These are phyloP conservation scores for Lecanoromycetidae sp. DNA, from an alignment of 2,329 filamentous ascomycete genomes.

Conservation along the genomic window DNA sequence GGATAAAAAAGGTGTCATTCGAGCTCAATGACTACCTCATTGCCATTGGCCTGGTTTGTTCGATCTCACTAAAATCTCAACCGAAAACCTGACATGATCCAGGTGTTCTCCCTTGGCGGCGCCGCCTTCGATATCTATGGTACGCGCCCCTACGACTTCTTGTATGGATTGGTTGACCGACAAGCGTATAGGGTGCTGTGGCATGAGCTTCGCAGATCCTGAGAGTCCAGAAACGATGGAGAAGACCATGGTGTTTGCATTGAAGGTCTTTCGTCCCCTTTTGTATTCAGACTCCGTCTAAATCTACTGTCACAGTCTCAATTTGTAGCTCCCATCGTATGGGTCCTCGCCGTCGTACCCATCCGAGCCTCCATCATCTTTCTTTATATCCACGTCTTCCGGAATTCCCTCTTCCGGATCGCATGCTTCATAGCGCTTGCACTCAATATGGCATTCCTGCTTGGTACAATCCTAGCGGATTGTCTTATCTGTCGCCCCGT, in stretches of 20 bases:
- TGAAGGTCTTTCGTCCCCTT: too few species aligned
- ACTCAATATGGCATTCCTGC: constrained; percentile 6
- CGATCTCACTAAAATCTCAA: too few species aligned
- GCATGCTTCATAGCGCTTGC: constrained; percentile 7
- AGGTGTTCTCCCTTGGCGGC: background rate
- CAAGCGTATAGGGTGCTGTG: too few species aligned
- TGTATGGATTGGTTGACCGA: too few species aligned
- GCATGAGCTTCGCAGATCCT: too few species aligned
- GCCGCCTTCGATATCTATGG: background rate
- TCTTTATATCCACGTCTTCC: constrained; percentile 13
- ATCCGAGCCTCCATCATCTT: constrained; percentile 13
- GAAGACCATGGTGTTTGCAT: too few species aligned
- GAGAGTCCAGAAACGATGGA: too few species aligned
- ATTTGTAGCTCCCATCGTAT: too few species aligned
- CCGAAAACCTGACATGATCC: background rate
- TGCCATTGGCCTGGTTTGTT: background rate
- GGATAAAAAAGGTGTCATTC: background rate
- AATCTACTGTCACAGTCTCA: too few species aligned
- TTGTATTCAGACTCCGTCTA: too few species aligned
- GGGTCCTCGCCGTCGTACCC: constrained; percentile 9
- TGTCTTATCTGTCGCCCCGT: constrained; percentile 29
- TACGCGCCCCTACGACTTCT: background rate
- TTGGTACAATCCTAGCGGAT: constrained; percentile 23
- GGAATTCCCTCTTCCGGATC: constrained; percentile 9
- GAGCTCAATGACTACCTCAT: constrained; percentile 3